phyloP scores from a whole-genome alignment of 176 grass and related monocot genomes.

The Phragmites australis region DNA sequence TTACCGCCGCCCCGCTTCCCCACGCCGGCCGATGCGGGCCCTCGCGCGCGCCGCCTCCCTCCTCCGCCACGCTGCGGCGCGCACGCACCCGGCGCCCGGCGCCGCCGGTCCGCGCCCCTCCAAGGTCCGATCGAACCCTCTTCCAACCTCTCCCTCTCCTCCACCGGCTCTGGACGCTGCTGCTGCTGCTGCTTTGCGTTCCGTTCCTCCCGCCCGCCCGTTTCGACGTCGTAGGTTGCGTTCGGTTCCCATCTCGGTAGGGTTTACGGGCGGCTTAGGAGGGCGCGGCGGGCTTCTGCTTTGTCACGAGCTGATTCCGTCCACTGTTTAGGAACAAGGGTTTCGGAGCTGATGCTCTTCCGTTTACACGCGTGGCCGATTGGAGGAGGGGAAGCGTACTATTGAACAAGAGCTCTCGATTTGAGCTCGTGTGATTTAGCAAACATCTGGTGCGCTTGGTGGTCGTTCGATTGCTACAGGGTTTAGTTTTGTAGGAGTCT shows the following conservation, averaged over 20 bases:
- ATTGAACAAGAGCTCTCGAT: no score
- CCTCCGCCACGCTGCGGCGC: constrained; percentile 18
- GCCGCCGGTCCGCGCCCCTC: not conserved
- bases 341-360: not conserved
- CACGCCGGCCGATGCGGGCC: constrained; percentile 32
- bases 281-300: not conserved
- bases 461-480: not conserved
- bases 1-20: not conserved
- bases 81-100: not conserved
- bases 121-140: constrained; percentile 11
- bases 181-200: not conserved
- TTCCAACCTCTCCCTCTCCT: no score
- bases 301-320: not conserved
- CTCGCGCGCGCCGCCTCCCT: constrained; percentile 28
- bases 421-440: not conserved
- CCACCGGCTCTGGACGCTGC: no score
- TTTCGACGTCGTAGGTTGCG: no score
- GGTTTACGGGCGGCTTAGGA: constrained; percentile 16
- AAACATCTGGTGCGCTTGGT: not conserved
- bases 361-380: not conserved
- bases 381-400: constrained; percentile 7
- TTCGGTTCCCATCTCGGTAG: not conserved
- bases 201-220: not conserved
- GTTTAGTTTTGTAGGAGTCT: not conserved
- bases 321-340: not conserved